Evolutionary conservation across 345 rosid genomes (phyloP).

Genomic region (Salix arbutifolia): DNA sequence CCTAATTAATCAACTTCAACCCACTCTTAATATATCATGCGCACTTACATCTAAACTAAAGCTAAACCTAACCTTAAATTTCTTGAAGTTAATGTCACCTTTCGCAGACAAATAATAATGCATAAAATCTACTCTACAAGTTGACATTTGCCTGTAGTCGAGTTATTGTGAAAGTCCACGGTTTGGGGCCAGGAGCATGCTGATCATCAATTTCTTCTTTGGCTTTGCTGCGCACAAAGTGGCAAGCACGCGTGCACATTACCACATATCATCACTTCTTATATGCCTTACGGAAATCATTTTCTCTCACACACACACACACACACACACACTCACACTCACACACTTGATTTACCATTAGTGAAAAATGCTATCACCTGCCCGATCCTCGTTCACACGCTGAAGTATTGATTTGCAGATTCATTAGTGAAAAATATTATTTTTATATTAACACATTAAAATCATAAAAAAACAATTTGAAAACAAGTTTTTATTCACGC

Average conservation of each 20-base stretch:
- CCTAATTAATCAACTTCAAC: background rate
- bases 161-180: background rate
- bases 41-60: background rate
- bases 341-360: too few species aligned
- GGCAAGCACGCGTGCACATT: constrained; percentile 9
- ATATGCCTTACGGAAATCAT: too few species aligned
- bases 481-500: too few species aligned
- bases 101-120: background rate
- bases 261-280: background rate
- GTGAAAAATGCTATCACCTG: too few species aligned
- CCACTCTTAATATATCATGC: background rate
- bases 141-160: background rate
- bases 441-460: too few species aligned
- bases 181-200: background rate
- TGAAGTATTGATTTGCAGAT: too few species aligned
- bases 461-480: too few species aligned
- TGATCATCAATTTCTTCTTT: background rate
- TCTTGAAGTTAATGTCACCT: background rate
- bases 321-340: too few species aligned
- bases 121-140: background rate
- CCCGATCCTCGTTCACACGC: too few species aligned
- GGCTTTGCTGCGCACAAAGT: background rate
- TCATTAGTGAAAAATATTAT: too few species aligned
- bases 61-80: background rate
- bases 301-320: too few species aligned